Evolutionary conservation across 208 protist species (phyloP).

Genomic region (Trichomonas gallinae): DNA sequence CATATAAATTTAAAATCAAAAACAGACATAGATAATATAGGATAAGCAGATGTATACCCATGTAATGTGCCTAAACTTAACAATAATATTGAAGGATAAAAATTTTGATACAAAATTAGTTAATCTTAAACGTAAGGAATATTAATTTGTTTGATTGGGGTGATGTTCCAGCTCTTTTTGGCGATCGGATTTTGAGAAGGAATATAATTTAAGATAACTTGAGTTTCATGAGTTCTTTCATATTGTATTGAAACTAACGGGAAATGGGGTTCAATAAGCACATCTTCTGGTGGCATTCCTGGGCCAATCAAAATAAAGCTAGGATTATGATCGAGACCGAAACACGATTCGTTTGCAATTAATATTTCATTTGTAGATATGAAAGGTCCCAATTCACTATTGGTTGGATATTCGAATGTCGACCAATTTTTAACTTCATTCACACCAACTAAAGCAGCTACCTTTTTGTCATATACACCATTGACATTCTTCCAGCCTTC

Average conservation of each 20-base stretch:
- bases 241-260: constrained; percentile 15
- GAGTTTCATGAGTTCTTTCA: background rate
- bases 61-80: too few relatives aligned
- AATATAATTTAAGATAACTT: background rate
- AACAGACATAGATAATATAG: too few relatives aligned
- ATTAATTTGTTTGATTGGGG: background rate
- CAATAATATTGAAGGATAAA: too few relatives aligned
- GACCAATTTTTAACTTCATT: constrained; percentile 13
- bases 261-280: background rate
- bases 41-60: too few relatives aligned
- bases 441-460: background rate
- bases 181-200: background rate
- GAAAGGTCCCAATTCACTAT: background rate
- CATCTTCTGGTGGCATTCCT: background rate
- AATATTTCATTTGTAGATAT: background rate
- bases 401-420: background rate
- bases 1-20: too few relatives aligned
- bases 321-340: background rate
- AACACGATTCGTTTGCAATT: background rate
- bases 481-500: background rate
- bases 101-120: too few relatives aligned
- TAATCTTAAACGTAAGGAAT: background rate
- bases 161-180: background rate
- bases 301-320: background rate
- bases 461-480: background rate